phyloP scores from a whole-genome alignment of 257 asterid genomes.

The Oldenlandia corymbosa region DNA sequence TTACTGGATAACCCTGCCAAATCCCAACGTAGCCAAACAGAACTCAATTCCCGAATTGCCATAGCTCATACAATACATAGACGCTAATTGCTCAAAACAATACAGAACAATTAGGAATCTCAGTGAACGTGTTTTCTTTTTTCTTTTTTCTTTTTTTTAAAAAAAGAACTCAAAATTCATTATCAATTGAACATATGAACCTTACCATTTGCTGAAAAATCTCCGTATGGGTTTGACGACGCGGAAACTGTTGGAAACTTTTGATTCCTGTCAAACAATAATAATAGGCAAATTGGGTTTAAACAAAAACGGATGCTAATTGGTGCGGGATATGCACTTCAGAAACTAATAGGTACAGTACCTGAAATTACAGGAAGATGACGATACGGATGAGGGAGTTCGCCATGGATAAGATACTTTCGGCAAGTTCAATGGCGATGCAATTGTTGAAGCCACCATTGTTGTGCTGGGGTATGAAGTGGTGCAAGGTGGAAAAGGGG shows the following conservation, averaged over 20 bases:
- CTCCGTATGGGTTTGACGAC: slow-evolving; percentile 43
- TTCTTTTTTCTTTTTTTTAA: too few species aligned
- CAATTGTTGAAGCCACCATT: slow-evolving; percentile 66
- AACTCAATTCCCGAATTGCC: background rate
- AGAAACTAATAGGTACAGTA: slow-evolving; percentile 10
- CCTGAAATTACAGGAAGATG: slow-evolving; percentile 32
- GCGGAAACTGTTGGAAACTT: slow-evolving; percentile 37
- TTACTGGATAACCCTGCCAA: slow-evolving; percentile 60
- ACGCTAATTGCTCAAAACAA: background rate
- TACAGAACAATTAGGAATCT: background rate
- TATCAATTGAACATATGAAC: slow-evolving; percentile 4
- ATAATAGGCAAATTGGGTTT: background rate
- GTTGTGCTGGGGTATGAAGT: slow-evolving; percentile 5
- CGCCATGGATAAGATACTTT: slow-evolving; percentile 23
- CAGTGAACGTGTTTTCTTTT: too few species aligned
- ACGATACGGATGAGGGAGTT: slow-evolving; percentile 17
- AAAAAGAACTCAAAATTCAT: background rate
- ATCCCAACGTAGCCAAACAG: slow-evolving; percentile 15
- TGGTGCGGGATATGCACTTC: background rate
- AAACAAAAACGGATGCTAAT: background rate
- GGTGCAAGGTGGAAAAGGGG: background rate
- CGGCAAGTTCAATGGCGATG: slow-evolving; percentile 39
- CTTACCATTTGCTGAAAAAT: slow-evolving; percentile 45
- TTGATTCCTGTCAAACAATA: slow-evolving; percentile 33
- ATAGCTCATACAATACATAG: background rate